Percentiles rank a stretch among this genome's conserved stretches.
phyloP scores from a whole-genome alignment of 1,284 basidiomycete genomes.

The Mycena sp. region DNA sequence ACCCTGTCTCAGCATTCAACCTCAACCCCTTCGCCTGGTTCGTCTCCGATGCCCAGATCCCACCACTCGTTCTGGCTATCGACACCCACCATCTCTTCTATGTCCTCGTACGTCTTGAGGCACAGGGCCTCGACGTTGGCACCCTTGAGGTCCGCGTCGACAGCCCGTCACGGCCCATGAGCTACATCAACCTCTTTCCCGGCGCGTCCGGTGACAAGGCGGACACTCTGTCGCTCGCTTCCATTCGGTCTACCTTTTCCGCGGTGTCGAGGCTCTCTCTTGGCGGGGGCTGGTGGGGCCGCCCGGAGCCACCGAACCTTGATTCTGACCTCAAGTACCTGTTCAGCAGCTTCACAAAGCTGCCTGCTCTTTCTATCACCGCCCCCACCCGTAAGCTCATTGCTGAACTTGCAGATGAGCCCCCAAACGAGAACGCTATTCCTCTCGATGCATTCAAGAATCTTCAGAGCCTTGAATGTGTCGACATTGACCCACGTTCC shows the following conservation, averaged over 20 bases:
- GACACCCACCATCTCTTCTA: slow-evolving; percentile 91
- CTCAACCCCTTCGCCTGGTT: slow-evolving; percentile 79
- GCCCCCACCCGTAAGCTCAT: slow-evolving; percentile 73
- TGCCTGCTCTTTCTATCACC: slow-evolving; percentile 78
- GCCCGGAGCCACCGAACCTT: slow-evolving; percentile 62
- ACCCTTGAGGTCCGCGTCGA: slow-evolving; percentile 83
- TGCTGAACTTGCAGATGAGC: slow-evolving; percentile 74
- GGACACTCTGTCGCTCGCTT: slow-evolving; percentile 82
- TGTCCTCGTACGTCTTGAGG: slow-evolving; percentile 87
- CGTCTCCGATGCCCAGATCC: slow-evolving; percentile 43
- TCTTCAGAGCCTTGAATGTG: slow-evolving; percentile 75
- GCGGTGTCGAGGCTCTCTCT: slow-evolving; percentile 81
- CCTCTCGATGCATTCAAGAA: slow-evolving; percentile 89
- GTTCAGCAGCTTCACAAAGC: slow-evolving; percentile 88
- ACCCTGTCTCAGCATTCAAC: slow-evolving; percentile 52
- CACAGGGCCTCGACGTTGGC: slow-evolving; percentile 76
- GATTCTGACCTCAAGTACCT: slow-evolving; percentile 86
- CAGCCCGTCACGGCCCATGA: slow-evolving; percentile 77
- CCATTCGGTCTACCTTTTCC: slow-evolving; percentile 82
- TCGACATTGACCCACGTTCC: slow-evolving; percentile 84
- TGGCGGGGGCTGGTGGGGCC: slow-evolving; percentile 75
- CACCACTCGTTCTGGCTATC: slow-evolving; percentile 70
- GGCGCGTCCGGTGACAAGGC: slow-evolving; percentile 60
- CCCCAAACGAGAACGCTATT: slow-evolving; percentile 78
- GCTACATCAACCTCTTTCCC: slow-evolving; percentile 70